These are phyloP conservation scores for Leishmania major DNA, from an alignment of 208 protist species.

Conservation along the genomic window DNA sequence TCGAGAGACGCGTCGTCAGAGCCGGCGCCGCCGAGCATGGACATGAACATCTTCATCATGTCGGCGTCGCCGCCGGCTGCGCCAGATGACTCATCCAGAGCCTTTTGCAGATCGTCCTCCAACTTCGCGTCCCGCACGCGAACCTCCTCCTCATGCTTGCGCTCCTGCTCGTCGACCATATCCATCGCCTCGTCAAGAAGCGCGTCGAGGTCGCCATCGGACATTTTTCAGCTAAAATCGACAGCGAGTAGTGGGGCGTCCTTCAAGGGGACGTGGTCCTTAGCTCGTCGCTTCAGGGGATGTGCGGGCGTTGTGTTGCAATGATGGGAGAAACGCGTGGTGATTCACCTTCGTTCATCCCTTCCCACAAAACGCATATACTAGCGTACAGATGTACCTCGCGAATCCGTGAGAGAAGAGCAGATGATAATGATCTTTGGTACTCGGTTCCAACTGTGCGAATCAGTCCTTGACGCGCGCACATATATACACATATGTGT, in stretches of 20 bases:
- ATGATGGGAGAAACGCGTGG: not conserved
- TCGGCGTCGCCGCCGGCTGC: conserved; percentile 25
- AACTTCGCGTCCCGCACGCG: conserved; percentile 52
- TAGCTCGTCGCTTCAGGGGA: not conserved
- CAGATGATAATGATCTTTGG: not conserved
- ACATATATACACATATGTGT: not conserved
- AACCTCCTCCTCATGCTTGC: conserved; percentile 59
- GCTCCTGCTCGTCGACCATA: conserved; percentile 78
- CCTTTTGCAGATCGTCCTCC: conserved; percentile 55
- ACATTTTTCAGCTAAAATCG: conserved; percentile 24
- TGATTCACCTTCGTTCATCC: not conserved
- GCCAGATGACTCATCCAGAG: conserved; percentile 30
- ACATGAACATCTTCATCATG: conserved; percentile 47
- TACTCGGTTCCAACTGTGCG: not conserved
- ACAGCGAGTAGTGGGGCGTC: not conserved
- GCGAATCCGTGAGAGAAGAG: not conserved
- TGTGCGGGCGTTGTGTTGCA: not conserved
- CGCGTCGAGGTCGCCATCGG: conserved; percentile 72
- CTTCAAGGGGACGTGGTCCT: not conserved
- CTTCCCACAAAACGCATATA: not conserved
- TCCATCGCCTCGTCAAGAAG: conserved; percentile 85
- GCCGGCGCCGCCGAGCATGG: conserved; percentile 24
- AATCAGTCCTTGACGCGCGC: not conserved
- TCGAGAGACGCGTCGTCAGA: conserved; percentile 36
- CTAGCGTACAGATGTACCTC: not conserved